Percentiles rank a stretch among this genome's conserved stretches.
These are phyloP conservation scores for Lithocarpus polystachyus DNA, from an alignment of 306 rosid species.

Conservation along the genomic window DNA sequence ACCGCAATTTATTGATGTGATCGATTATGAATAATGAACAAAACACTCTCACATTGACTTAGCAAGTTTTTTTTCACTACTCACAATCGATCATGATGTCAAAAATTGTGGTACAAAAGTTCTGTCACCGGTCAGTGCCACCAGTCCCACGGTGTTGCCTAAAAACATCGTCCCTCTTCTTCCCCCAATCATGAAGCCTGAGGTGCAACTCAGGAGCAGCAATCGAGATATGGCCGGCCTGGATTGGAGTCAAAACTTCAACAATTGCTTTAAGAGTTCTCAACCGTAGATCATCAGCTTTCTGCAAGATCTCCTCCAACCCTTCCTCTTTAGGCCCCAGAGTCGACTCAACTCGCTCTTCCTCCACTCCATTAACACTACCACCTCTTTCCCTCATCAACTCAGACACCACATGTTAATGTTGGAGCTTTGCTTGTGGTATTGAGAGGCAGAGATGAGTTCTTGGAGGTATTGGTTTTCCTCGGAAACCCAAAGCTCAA, in stretches of 20 bases:
- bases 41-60: too few relatives aligned
- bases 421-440: too few relatives aligned
- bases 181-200: conserved; percentile 69
- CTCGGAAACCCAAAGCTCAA: too few relatives aligned
- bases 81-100: too few relatives aligned
- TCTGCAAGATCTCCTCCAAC: conserved; percentile 37
- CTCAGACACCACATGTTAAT: conserved; percentile 29
- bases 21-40: too few relatives aligned
- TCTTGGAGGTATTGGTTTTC: too few relatives aligned
- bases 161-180: conserved; percentile 29
- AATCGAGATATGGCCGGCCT: conserved; percentile 52
- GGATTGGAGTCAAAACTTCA: conserved; percentile 34
- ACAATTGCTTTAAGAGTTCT: conserved; percentile 35
- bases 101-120: too few relatives aligned
- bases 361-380: not conserved
- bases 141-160: not conserved
- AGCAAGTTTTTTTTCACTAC: too few relatives aligned
- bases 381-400: conserved; percentile 5
- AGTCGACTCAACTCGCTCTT: conserved; percentile 27
- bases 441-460: too few relatives aligned
- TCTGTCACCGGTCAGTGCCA: too few relatives aligned
- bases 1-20: too few relatives aligned
- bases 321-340: conserved; percentile 34
- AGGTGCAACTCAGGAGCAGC: conserved; percentile 59
- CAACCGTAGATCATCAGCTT: conserved; percentile 54